Evolutionary conservation across 768 basidiomycete species (phyloP).

Genomic region (Gymnopilus dilepis): DNA sequence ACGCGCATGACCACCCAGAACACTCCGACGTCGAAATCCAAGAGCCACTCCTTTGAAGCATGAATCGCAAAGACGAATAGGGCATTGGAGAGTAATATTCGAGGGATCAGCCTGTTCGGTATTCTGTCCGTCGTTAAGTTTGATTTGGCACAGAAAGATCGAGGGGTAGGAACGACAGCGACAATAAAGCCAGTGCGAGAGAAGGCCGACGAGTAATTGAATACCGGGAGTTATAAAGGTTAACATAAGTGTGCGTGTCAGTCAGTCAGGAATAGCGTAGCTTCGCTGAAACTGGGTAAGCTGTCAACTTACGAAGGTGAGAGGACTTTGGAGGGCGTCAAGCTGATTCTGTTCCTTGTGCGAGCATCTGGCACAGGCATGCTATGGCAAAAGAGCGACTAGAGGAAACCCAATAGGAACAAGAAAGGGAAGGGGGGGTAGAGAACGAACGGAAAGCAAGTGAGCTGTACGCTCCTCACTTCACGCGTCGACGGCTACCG

Average conservation of each 20-base stretch:
- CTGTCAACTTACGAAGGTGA: conserved; percentile 54
- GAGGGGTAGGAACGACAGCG: background rate
- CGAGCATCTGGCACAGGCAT: conserved; percentile 74
- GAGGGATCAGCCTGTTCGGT: conserved; percentile 56
- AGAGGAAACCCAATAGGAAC: background rate
- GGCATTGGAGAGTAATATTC: conserved; percentile 63
- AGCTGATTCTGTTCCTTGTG: conserved; percentile 66
- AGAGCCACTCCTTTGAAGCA: conserved; percentile 68
- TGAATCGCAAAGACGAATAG: conserved; percentile 67
- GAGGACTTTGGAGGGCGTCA: conserved; percentile 60
- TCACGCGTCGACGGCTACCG: conserved; percentile 2
- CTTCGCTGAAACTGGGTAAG: conserved; percentile 8
- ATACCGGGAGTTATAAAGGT: conserved; percentile 15
- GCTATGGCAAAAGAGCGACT: conserved; percentile 25
- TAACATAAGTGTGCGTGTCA: conserved; percentile 29
- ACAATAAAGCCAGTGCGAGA: background rate
- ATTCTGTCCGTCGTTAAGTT: conserved; percentile 41
- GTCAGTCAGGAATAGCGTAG: conserved; percentile 20
- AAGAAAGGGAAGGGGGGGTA: background rate
- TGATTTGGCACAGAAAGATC: too few relatives aligned
- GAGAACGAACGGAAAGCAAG: conserved; percentile 2
- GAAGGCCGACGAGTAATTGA: background rate
- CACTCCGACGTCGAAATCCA: conserved; percentile 69
- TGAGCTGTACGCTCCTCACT: background rate
- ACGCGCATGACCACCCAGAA: conserved; percentile 81